phyloP scores from a whole-genome alignment of 2,329 filamentous ascomycete genomes.

The Epichloe aotearoae region DNA sequence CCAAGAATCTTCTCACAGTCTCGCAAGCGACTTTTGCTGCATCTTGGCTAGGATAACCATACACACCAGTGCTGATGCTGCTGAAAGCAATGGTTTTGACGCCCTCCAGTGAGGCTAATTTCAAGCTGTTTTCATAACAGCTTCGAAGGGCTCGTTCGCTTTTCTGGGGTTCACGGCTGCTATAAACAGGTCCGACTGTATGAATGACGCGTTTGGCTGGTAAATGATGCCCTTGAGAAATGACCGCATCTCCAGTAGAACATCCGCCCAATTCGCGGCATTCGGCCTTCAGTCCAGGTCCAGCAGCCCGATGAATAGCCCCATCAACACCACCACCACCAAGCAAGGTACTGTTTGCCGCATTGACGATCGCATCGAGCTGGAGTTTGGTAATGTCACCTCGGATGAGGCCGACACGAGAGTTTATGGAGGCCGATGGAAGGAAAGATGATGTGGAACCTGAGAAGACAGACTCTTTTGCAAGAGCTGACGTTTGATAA shows the following conservation, averaged over 20 bases:
- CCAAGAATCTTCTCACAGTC: constrained; percentile 42
- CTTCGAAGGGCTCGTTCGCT: constrained; percentile 36
- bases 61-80: constrained; percentile 76
- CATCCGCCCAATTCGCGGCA: constrained; percentile 64
- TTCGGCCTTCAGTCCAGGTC: constrained; percentile 52
- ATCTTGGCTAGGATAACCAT: constrained; percentile 65
- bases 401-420: constrained; percentile 55
- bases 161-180: constrained; percentile 16
- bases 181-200: constrained; percentile 75
- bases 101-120: constrained; percentile 54
- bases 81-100: constrained; percentile 69
- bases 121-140: constrained; percentile 60
- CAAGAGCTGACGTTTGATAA: constrained; percentile 37
- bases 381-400: constrained; percentile 71
- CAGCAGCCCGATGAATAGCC: constrained; percentile 76
- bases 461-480: constrained; percentile 7
- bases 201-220: constrained; percentile 76
- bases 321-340: constrained; percentile 88
- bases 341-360: constrained; percentile 65
- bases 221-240: constrained; percentile 64
- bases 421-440: constrained; percentile 47
- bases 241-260: constrained; percentile 64
- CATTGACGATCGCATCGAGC: constrained; percentile 82
- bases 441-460: constrained; percentile 10
- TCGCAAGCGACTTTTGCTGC: constrained; percentile 62